phyloP scores from a whole-genome alignment of 768 basidiomycete species.

The Trametes cingulata region DNA sequence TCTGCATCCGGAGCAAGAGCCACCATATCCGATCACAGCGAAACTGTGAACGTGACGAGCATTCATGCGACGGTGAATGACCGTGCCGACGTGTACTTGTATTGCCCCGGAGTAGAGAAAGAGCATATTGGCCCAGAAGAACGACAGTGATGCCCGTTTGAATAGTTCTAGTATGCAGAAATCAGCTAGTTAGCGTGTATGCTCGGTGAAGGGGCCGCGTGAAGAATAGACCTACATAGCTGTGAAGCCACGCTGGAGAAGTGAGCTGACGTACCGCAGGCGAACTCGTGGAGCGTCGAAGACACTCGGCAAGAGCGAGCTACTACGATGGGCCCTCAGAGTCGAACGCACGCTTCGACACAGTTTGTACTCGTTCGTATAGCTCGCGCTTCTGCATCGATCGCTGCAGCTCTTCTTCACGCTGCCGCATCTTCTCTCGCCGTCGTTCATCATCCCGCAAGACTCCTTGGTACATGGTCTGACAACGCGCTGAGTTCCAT shows the following conservation, averaged over 20 bases:
- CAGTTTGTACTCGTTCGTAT: conserved; percentile 57
- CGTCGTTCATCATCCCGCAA: conserved; percentile 84
- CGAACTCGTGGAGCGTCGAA: neutral
- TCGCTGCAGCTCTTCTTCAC: conserved; percentile 60
- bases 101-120: neutral
- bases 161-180: too few species aligned
- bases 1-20: conserved; percentile 36
- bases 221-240: too few species aligned
- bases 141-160: neutral
- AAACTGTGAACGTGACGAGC: neutral
- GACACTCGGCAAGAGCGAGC: neutral
- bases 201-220: too few species aligned
- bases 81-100: neutral
- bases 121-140: too few species aligned
- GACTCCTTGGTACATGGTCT: conserved; percentile 94
- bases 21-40: conserved; percentile 3
- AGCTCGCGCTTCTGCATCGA: conserved; percentile 64
- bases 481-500: neutral
- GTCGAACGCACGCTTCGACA: conserved; percentile 19
- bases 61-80: too few species aligned
- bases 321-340: neutral
- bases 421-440: conserved; percentile 65
- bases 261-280: neutral
- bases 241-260: too few species aligned
- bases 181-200: too few species aligned